phyloP scores from a whole-genome alignment of 495 filamentous ascomycete species.

The Penicillium subrubescens region DNA sequence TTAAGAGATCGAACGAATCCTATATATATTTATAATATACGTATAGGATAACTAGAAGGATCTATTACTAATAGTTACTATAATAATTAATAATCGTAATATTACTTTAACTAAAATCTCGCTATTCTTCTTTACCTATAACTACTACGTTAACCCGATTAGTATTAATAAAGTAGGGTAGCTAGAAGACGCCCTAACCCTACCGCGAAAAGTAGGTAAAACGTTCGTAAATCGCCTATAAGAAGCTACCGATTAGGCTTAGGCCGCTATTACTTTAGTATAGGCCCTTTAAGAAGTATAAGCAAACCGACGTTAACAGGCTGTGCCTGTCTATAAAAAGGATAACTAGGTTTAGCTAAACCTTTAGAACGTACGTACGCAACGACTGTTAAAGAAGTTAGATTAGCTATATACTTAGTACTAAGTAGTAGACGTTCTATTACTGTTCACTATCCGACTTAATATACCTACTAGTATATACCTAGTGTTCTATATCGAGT shows the following conservation, averaged over 20 bases:
- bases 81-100: constrained; percentile 4
- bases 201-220: neutral
- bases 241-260: constrained; percentile 8
- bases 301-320: neutral
- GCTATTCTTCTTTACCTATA: constrained; percentile 5
- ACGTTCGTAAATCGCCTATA: neutral
- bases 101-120: neutral
- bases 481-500: constrained; percentile 3
- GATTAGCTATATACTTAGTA: constrained; percentile 1
- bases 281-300: neutral
- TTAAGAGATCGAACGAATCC: constrained; percentile 2
- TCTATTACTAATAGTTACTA: constrained; percentile 1
- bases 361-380: neutral
- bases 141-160: constrained; percentile 2
- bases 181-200: neutral
- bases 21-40: neutral
- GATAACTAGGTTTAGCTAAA: constrained; percentile 7
- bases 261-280: neutral
- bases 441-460: neutral
- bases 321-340: constrained; percentile 1
- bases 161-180: neutral
- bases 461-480: neutral
- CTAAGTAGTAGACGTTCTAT: neutral
- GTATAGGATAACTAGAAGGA: neutral
- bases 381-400: neutral